Evolutionary conservation across 768 basidiomycete species (phyloP).

Genomic region (Leccinum longicurvipes): DNA sequence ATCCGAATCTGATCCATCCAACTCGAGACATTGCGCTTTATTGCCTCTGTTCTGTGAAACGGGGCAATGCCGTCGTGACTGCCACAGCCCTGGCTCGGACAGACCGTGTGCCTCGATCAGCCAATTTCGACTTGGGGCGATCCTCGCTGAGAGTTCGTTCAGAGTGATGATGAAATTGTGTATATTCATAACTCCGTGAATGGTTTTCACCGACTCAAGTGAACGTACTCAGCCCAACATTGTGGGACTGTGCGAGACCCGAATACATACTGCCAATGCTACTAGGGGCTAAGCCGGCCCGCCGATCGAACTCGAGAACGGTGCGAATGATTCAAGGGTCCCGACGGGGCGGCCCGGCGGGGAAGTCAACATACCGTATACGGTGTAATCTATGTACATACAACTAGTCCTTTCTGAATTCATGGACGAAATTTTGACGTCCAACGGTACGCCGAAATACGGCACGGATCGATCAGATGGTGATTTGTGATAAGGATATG

Average conservation of each 20-base stretch:
- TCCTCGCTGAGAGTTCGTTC: too few relatives aligned
- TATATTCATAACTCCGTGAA: too few relatives aligned
- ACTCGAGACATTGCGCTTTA: not conserved
- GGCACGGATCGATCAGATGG: not conserved
- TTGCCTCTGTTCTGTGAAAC: not conserved
- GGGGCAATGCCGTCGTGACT: not conserved
- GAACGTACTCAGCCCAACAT: too few relatives aligned
- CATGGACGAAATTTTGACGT: not conserved
- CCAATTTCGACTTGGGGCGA: too few relatives aligned
- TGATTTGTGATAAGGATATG: not conserved
- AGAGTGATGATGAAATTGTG: too few relatives aligned
- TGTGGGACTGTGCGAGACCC: too few relatives aligned
- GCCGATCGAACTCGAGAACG: not conserved
- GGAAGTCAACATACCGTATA: not conserved
- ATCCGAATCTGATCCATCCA: too few relatives aligned
- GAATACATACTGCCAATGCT: too few relatives aligned
- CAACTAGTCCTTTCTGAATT: not conserved
- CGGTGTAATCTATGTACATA: not conserved
- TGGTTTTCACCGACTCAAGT: too few relatives aligned
- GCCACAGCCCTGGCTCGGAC: not conserved
- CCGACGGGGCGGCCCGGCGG: not conserved
- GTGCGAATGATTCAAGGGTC: not conserved
- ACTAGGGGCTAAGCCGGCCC: not conserved
- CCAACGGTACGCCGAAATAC: not conserved
- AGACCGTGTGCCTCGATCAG: not conserved